phyloP scores from a whole-genome alignment of 2,329 filamentous ascomycete genomes.

The Fusarium agapanthi region DNA sequence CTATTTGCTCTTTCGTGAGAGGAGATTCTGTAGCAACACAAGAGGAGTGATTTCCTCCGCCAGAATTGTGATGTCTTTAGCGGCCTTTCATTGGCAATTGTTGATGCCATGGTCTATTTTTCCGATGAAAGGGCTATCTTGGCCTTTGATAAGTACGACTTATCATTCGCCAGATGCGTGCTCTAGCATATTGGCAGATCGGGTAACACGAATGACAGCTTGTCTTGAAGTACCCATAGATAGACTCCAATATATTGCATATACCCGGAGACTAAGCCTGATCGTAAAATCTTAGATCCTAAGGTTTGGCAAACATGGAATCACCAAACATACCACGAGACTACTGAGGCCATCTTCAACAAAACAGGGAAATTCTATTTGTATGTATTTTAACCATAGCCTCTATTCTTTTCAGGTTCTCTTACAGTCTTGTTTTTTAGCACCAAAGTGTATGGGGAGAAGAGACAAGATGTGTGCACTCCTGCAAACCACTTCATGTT shows the following conservation, averaged over 20 bases:
- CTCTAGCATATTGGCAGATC: not conserved
- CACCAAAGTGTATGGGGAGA: not conserved
- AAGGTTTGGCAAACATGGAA: no score
- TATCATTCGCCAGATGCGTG: not conserved
- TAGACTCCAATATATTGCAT: not conserved
- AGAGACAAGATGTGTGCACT: not conserved
- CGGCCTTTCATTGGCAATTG: not conserved
- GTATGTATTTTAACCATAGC: no score
- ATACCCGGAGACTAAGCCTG: not conserved
- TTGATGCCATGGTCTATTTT: not conserved
- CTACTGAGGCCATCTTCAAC: not conserved
- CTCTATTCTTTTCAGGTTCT: rapidly evolving
- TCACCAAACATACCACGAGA: no score
- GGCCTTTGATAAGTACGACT: rapidly evolving
- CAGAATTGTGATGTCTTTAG: not conserved
- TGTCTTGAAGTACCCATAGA: not conserved
- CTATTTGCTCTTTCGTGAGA: not conserved
- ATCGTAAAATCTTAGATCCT: not conserved
- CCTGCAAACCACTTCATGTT: not conserved
- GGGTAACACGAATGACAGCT: not conserved
- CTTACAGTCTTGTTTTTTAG: no score
- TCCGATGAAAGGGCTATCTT: not conserved
- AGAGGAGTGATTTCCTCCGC: not conserved
- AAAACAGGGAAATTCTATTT: no score
- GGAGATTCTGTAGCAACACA: not conserved